A percentile compares a stretch with the other conserved stretches of the same genome.
phyloP scores from a whole-genome alignment of 2,329 filamentous ascomycete species.

The Phialophora macrospora region DNA sequence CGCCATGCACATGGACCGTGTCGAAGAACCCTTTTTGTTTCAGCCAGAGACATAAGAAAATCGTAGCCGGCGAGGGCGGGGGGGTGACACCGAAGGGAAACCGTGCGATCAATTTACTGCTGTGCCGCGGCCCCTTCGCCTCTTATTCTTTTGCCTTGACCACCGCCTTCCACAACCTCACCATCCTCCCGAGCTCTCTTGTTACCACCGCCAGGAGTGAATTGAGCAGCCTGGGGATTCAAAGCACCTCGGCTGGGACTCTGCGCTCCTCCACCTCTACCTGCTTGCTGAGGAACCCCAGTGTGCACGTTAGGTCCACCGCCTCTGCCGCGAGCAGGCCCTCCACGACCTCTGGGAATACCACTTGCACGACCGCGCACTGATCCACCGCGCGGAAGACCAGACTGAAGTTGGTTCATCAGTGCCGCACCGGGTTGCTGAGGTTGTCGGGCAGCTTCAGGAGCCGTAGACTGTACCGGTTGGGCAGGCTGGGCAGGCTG shows the following conservation, averaged over 20 bases:
- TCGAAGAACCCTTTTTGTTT: background rate
- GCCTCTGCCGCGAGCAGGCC: conserved; percentile 45
- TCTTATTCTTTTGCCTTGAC: conserved; percentile 36
- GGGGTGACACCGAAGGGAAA: background rate
- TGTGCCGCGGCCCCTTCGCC: conserved; percentile 28
- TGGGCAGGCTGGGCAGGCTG: conserved; percentile 1
- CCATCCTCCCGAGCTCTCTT: conserved; percentile 62
- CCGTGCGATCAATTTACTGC: background rate
- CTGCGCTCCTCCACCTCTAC: conserved; percentile 39
- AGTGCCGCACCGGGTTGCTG: conserved; percentile 32
- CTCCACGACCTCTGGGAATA: conserved; percentile 52
- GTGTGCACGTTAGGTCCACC: conserved; percentile 46
- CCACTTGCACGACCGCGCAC: conserved; percentile 44
- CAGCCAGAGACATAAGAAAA: conserved; percentile 5
- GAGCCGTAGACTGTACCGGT: conserved; percentile 10
- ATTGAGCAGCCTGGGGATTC: conserved; percentile 58
- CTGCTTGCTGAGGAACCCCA: conserved; percentile 41
- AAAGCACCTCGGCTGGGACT: conserved; percentile 47
- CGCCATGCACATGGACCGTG: background rate
- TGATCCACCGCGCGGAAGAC: conserved; percentile 34
- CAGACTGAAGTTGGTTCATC: conserved; percentile 34
- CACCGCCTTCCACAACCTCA: conserved; percentile 23
- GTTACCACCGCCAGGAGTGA: conserved; percentile 62
- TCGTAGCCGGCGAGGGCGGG: background rate
- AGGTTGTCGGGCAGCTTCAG: conserved; percentile 27